Base-by-base conservation (phyloP, 108 stramenopile genomes). In the Nitzschia sp. region DNA sequence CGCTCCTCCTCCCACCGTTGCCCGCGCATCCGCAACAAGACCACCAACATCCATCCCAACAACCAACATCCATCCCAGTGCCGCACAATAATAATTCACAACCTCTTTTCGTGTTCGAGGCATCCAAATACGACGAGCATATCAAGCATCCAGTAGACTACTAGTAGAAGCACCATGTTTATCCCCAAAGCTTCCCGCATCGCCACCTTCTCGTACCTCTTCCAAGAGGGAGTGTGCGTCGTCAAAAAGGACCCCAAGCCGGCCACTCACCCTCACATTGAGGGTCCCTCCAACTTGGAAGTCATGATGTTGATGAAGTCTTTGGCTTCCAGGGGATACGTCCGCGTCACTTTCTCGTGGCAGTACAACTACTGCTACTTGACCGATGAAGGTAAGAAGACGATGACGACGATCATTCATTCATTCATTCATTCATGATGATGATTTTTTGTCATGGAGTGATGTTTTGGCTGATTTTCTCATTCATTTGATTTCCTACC, bases 291-390 rank as follows among this genome's bases (percentile, higher is more conserved):
- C 79, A 97, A 97, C 86, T 83, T 97, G 70, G 91, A 94, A 65
- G 98, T 98, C 36, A 75, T 98, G 48, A 92, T 84, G 69, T 85
- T 97, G 50, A 94, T 98, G 91, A 97, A 97, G 87, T 92, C 90
- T 52, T 82, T 98, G 53, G 79, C 83, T 61, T 90, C 88, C 53
- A 81, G 86, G 50, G 91, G 90, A 29, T 94, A 79, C 81, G 80
- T 98, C 53, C 86, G 88, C 45, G 74, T 93, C 67, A 98, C 97
- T 63, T 98, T 96, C 91, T 91, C 82, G 58, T 98, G 98, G 98
- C 98, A 97, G 74, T 94, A 96, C 89, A 83, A 85, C 73, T 98
- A 98, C 95, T 96, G 89, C 84, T 97, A 96, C 87, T 85, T 98
- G 57, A 97, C 96, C 26, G 84, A 80, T 50, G 97, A 94, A 73